Evolutionary conservation across 805 yeast species (phyloP), one percentile per base, ranked within the genome.

Genomic region (Tetrapisispora pingtungensis): DNA sequence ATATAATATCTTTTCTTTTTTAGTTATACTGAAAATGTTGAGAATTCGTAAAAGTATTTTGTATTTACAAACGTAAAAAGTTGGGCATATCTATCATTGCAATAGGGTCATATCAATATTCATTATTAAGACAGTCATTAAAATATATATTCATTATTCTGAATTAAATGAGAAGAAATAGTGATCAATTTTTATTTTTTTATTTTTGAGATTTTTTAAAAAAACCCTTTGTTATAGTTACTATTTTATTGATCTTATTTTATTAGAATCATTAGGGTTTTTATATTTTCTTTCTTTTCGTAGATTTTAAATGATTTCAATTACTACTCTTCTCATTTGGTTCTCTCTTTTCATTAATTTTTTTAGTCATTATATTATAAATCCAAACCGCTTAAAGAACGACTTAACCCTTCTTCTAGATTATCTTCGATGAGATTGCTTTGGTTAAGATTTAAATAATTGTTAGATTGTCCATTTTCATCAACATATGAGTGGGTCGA

Each of bases 301-400:
- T n/a, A n/a, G n/a, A 28, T 7, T 28, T 7, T 28, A 7, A 12
- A 10, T n/a, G 6, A 10, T 32, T n/a, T 8, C 18, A n/a, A n/a
- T 15, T 32, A n/a, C 14, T 32, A n/a, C n/a, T 32, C 19, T 32
- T 32, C n/a, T 15, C 17, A 32, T 32, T 20, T 12, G 8, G 20
- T 36, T 36, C 19, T 24, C n/a, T 26, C 20, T 24, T 26, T 36
- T 26, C 10, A 14, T 24, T 10, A 36, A 24, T 13, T n/a, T 36
- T 20, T 28, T 28, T 18, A 27, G 17, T 27, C 24, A 26, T 27
- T 27, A 37, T 49, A 48, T 44, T 55, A 57, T 12, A 61, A 42
- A 46, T 62, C 66, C 37, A 62, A 46, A 10, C 64, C 63, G 41
- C 66, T 62, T 19, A 62, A 47, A 8, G 64, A 59, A 20, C 64